Conservation (phyloP, 805 yeast genomes). For the Barnettozyma wickerhamii region DNA sequence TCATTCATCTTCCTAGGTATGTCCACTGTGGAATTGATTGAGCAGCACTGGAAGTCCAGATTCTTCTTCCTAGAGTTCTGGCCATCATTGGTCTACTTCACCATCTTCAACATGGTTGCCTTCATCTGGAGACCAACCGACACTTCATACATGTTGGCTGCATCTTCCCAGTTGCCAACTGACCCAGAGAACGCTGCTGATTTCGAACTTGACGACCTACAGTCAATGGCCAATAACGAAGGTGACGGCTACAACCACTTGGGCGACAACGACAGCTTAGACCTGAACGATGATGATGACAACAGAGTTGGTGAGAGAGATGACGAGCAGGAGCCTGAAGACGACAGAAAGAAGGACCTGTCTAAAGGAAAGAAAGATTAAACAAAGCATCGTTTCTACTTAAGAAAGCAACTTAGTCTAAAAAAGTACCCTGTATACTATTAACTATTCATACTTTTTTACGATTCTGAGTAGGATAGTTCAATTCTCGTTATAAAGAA, state of each 20-base stretch:
- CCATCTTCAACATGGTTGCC: conserved; percentile 78
- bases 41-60: conserved; percentile 87
- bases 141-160: conserved; percentile 90
- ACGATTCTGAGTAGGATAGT: too few species aligned
- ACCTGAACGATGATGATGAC: conserved; percentile 21
- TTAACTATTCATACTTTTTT: background rate
- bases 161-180: conserved; percentile 86
- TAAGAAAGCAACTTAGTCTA: background rate
- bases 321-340: conserved; percentile 9
- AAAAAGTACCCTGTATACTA: background rate
- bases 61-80: conserved; percentile 90
- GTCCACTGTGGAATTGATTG: conserved; percentile 71
- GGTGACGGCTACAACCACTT: conserved; percentile 28
- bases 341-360: background rate
- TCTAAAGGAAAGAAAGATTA: conserved; percentile 6
- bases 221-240: conserved; percentile 38
- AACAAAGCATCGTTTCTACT: background rate
- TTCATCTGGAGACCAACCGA: conserved; percentile 98
- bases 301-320: conserved; percentile 4
- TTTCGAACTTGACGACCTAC: conserved; percentile 56
- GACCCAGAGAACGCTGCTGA: conserved; percentile 69
- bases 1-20: conserved; percentile 69
- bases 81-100: conserved; percentile 86
- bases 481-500: too few species aligned
- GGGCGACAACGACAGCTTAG: conserved; percentile 24